Evolutionary conservation across 2,329 filamentous ascomycete species (phyloP).

Genomic region (Calonectria pauciramosa): DNA sequence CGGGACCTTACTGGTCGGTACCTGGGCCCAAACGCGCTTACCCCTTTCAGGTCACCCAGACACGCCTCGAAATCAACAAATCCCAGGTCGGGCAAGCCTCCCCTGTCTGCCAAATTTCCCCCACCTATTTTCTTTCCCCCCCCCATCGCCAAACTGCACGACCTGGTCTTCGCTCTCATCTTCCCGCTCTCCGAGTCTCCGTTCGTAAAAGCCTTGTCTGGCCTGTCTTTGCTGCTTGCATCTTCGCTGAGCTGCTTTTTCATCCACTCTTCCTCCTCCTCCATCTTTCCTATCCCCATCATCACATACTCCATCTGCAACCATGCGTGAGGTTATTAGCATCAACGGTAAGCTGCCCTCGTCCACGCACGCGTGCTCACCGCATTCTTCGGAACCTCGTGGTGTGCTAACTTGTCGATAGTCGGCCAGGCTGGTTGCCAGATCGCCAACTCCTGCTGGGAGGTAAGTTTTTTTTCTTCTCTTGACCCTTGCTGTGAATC

Average conservation of each 20-base stretch:
- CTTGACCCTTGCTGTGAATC: slow-evolving; percentile 24
- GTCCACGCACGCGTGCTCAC: slow-evolving; percentile 55
- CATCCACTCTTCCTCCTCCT: slow-evolving; percentile 49
- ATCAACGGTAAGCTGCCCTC: slow-evolving; percentile 85
- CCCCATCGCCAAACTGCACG: slow-evolving; percentile 47
- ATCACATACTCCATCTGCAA: slow-evolving; percentile 58
- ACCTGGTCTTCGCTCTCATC: slow-evolving; percentile 44
- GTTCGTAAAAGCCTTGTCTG: slow-evolving; percentile 48
- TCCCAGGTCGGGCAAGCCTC: slow-evolving; percentile 49
- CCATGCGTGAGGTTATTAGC: slow-evolving; percentile 99
- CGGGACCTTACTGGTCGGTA: slow-evolving; percentile 25
- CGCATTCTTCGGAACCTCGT: slow-evolving; percentile 50
- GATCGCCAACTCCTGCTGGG: slow-evolving; percentile 99
- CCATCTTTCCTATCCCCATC: slow-evolving; percentile 40
- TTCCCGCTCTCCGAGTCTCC: slow-evolving; percentile 42
- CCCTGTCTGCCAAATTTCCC: slow-evolving; percentile 61
- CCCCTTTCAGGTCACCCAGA: slow-evolving; percentile 49
- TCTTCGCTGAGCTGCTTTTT: slow-evolving; percentile 39
- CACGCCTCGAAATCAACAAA: slow-evolving; percentile 57
- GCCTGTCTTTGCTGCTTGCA: slow-evolving; percentile 39
- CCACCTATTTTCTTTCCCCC: slow-evolving; percentile 60
- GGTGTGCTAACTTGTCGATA: slow-evolving; percentile 70
- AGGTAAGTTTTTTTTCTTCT: slow-evolving; percentile 78
- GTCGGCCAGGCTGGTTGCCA: slow-evolving; percentile 99
- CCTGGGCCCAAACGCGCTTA: slow-evolving; percentile 50